A percentile compares a stretch with the other conserved stretches of the same genome.
Evolutionary conservation across 1,284 basidiomycete genomes (phyloP).

Genomic region (Tremellales sp.): DNA sequence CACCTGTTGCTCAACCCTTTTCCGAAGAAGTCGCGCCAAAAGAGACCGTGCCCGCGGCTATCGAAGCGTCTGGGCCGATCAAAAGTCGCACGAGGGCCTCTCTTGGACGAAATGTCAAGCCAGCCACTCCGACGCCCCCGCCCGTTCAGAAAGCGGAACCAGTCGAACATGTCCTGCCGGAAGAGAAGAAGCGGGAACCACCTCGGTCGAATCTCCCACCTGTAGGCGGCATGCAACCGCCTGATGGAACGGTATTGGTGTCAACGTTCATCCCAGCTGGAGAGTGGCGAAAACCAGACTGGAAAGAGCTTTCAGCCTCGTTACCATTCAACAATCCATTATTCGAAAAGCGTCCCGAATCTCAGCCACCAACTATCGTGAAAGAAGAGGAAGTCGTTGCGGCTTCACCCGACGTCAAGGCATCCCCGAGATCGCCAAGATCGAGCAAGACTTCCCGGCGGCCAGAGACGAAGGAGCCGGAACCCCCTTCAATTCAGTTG

Average conservation of each 20-base stretch:
- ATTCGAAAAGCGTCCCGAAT: conserved; percentile 6
- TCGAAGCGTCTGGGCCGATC: background rate
- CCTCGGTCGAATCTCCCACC: conserved; percentile 15
- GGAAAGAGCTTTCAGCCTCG: conserved; percentile 21
- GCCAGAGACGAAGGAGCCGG: no score
- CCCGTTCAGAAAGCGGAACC: background rate
- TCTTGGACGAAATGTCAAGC: background rate
- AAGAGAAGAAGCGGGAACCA: no score
- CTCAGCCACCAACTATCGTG: no score
- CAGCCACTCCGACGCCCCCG: background rate
- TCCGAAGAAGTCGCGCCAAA: conserved; percentile 1
- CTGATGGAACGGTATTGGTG: conserved; percentile 32
- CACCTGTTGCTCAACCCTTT: conserved; percentile 5
- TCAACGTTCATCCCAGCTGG: conserved; percentile 30
- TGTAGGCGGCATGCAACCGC: conserved; percentile 26
- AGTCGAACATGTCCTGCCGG: no score
- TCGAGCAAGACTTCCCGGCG: no score
- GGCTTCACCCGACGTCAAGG: no score
- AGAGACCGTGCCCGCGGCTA: background rate
- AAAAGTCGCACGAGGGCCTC: conserved; percentile 16
- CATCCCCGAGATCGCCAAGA: no score
- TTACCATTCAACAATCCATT: conserved; percentile 35
- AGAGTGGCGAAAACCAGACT: conserved; percentile 30
- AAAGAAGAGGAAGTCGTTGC: no score
- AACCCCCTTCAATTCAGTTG: background rate